Evolutionary conservation across 441 rosid species (phyloP).

Genomic region (Erysimum pusillum): DNA sequence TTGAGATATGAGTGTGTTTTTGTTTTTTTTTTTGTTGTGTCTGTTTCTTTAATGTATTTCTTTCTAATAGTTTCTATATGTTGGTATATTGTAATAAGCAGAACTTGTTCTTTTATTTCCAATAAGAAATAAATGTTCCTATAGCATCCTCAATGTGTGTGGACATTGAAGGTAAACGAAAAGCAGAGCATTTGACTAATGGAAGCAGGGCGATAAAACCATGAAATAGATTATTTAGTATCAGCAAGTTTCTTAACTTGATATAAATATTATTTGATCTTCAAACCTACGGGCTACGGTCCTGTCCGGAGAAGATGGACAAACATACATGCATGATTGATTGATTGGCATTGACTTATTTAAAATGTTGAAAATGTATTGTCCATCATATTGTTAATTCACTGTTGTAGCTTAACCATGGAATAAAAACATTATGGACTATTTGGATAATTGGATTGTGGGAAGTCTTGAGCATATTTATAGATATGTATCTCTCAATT

Average conservation of each 20-base stretch:
- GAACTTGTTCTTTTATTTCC: conserved; percentile 26
- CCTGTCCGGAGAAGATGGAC: no score
- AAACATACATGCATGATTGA: no score
- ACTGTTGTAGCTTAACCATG: no score
- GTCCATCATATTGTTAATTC: no score
- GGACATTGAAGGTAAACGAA: neutral
- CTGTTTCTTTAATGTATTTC: conserved; percentile 15
- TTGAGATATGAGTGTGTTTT: conserved; percentile 5
- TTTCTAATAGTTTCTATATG: conserved; percentile 15
- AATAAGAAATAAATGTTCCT: conserved; percentile 42
- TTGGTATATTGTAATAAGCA: conserved; percentile 40
- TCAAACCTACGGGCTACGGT: neutral
- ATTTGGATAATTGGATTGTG: no score
- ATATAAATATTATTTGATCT: neutral
- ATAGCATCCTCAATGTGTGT: neutral
- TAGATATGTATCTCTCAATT: no score
- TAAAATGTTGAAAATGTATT: no score
- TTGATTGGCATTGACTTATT: no score
- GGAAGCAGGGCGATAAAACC: neutral
- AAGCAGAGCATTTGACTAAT: neutral
- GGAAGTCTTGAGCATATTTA: no score
- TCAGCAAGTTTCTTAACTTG: neutral
- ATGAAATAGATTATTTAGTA: neutral
- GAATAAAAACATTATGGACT: no score
- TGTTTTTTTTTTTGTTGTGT: neutral